Base-by-base conservation (phyloP, 805 yeast genomes). In the Candida argentea region DNA sequence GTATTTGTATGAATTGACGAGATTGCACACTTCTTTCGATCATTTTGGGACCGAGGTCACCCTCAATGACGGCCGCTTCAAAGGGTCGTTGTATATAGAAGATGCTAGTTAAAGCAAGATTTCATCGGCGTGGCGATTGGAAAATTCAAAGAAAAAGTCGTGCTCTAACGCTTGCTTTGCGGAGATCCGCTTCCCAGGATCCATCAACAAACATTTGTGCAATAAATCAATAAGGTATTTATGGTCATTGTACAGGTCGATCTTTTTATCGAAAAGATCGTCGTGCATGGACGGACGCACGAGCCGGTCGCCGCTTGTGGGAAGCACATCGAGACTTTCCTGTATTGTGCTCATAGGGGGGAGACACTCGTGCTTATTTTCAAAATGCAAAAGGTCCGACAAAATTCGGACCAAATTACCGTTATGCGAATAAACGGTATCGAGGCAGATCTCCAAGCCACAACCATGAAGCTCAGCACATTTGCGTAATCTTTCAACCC, bases 401-500 rank as follows among this genome's bases (percentile, higher is more conserved):
- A 61, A 33, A 8, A 60, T 35, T 29, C 51, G 50, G 20, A 50
- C 35, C 26, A 61, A 40, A 31, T 59, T 58, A 2, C 65, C 22
- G 33, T 43, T 48, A 27, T 30, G 39, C 8, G 34, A 43, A 11
- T 33, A 35, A 17, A 31, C 36, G 24, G 35, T 36, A 17, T 33
- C 47, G 32, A 47, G 39, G 30, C 42, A 50, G 20, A 61, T 64
- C 33, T 86, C 95, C 28, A 89, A 70, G 1, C 86, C 91, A 29
- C 87, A 66, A 0, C 97, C 97, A 57, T 91, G 98, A 22, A 84
- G 50, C 32, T 71, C 69, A 5, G 96, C 94, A 43, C 86, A 76
- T 36, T 73, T 71, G 37, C 73, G 73, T 70, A 91, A 66, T 38
- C 70, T 73, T 7, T 68, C 70, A 27, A 69, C 51, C 3, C 98